These are phyloP conservation scores for Diatrype stigma DNA, from an alignment of 2,329 filamentous ascomycete species.

Conservation along the genomic window DNA sequence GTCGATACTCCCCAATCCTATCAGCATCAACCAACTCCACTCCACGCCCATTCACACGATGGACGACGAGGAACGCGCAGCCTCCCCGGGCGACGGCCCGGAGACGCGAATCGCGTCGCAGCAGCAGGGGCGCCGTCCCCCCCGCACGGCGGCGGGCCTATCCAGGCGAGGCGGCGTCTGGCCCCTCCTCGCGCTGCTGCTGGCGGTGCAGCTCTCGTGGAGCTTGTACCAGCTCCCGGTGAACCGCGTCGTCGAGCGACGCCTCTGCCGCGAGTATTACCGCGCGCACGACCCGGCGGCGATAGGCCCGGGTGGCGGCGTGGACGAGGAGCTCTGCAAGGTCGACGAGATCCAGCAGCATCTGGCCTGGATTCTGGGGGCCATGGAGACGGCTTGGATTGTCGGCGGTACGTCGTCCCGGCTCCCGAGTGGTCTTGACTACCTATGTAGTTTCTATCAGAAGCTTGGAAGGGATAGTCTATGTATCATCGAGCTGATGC, in stretches of 20 bases:
- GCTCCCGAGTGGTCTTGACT: neutral
- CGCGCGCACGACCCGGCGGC: constrained; percentile 31
- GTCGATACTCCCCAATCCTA: too few species aligned
- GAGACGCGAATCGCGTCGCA: too few species aligned
- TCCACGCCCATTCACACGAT: too few species aligned
- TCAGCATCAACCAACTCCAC: too few species aligned
- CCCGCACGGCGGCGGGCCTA: too few species aligned
- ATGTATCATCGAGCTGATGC: constrained; percentile 1
- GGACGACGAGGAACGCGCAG: too few species aligned
- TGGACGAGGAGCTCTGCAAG: constrained; percentile 52
- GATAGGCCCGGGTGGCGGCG: constrained; percentile 30
- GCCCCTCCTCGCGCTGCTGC: constrained; percentile 35
- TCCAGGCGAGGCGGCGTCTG: neutral
- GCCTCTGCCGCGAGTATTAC: constrained; percentile 50
- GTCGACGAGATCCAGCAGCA: constrained; percentile 45
- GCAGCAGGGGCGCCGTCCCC: neutral
- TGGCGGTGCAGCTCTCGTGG: constrained; percentile 43
- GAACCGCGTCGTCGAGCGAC: constrained; percentile 41
- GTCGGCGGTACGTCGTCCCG: constrained; percentile 35
- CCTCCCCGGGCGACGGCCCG: too few species aligned
- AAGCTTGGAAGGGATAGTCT: neutral
- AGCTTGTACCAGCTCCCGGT: constrained; percentile 46
- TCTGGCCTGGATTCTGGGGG: constrained; percentile 49
- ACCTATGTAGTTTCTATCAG: neutral
- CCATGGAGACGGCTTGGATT: constrained; percentile 46